phyloP scores from a whole-genome alignment of 495 filamentous ascomycete genomes.

The Penicillium verhagenii region DNA sequence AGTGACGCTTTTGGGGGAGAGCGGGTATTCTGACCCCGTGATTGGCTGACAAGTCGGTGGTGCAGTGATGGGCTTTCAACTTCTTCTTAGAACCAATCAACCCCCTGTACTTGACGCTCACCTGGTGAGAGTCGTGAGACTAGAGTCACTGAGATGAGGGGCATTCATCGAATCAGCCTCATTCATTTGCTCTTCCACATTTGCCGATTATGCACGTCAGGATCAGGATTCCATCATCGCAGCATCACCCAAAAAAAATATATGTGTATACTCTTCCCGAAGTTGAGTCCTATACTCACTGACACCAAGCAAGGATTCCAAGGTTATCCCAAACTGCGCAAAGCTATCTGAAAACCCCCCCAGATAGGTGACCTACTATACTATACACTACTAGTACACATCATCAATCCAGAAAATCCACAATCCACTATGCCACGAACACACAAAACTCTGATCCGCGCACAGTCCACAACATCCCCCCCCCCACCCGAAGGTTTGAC shows the following conservation, averaged over 20 bases:
- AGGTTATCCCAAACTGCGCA: background rate
- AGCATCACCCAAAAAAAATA: no score
- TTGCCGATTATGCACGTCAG: background rate
- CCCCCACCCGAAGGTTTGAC: background rate
- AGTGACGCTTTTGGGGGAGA: background rate
- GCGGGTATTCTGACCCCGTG: constrained; percentile 23
- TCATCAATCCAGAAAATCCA: no score
- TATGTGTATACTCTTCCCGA: no score
- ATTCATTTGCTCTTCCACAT: background rate
- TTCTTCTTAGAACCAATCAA: constrained; percentile 9
- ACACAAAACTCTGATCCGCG: background rate
- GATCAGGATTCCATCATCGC: background rate
- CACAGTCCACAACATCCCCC: background rate
- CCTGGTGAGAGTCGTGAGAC: background rate
- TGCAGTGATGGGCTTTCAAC: constrained; percentile 17
- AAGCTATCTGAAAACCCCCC: no score
- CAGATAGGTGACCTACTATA: no score
- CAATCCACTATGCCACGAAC: no score
- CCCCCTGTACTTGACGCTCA: constrained; percentile 11
- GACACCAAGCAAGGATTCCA: no score
- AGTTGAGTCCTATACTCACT: no score
- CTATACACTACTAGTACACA: no score
- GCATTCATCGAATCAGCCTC: constrained; percentile 6
- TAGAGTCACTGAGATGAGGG: background rate
- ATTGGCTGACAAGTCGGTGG: constrained; percentile 17